Conservation (phyloP, 140 eudicot genomes). For the Anethum foeniculum region DNA sequence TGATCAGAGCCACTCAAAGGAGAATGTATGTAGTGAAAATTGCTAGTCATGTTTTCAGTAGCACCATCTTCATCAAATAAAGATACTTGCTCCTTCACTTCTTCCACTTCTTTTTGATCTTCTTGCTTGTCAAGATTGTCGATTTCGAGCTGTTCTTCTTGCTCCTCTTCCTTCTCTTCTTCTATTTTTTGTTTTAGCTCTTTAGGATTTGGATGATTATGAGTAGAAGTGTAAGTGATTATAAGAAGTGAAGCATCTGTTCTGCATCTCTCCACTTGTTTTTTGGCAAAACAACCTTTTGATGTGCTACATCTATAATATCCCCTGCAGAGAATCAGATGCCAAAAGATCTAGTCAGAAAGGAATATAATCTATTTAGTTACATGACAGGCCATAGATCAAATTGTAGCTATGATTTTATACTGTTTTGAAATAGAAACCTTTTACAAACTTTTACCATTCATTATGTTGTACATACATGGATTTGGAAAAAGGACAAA, state of each 20-base stretch:
- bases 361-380: slow-evolving; percentile 9
- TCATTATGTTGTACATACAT: neutral
- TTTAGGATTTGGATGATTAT: slow-evolving; percentile 60
- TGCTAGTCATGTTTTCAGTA: slow-evolving; percentile 12
- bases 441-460: neutral
- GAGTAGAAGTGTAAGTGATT: slow-evolving; percentile 69
- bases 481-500: neutral
- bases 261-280: slow-evolving; percentile 84
- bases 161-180: neutral
- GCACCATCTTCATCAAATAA: slow-evolving; percentile 13
- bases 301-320: slow-evolving; percentile 93
- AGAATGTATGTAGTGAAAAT: slow-evolving; percentile 43
- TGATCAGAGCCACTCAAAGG: slow-evolving; percentile 20
- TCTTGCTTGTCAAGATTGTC: neutral
- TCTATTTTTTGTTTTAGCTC: neutral
- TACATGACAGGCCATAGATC: neutral
- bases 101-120: slow-evolving; percentile 14
- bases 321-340: slow-evolving; percentile 46
- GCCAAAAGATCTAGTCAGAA: slow-evolving; percentile 11
- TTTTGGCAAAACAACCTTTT: slow-evolving; percentile 79
- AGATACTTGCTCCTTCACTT: neutral
- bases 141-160: slow-evolving; percentile 16
- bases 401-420: neutral
- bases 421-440: slow-evolving; percentile 7
- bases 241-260: slow-evolving; percentile 68